phyloP scores from a whole-genome alignment of 2,329 filamentous ascomycete genomes.

The Lasiodiplodia citricola region DNA sequence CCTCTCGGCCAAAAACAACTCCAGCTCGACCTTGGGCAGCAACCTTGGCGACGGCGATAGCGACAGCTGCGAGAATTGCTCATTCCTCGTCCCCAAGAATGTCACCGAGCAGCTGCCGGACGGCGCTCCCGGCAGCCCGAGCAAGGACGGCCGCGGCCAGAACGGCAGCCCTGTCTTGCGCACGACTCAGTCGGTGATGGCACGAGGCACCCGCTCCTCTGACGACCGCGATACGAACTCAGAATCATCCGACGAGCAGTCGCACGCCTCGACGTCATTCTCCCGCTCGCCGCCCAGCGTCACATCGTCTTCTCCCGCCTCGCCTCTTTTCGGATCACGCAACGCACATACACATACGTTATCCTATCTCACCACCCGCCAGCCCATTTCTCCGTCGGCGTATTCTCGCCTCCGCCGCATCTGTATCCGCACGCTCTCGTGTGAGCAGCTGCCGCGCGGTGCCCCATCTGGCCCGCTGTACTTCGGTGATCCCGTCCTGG shows the following conservation, averaged over 20 bases:
- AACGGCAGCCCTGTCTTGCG: conserved; percentile 62
- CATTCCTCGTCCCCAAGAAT: conserved; percentile 59
- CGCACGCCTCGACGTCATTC: conserved; percentile 41
- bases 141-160: conserved; percentile 54
- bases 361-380: conserved; percentile 63
- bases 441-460: conserved; percentile 61
- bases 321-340: conserved; percentile 48
- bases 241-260: conserved; percentile 45
- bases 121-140: conserved; percentile 58
- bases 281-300: conserved; percentile 35
- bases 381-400: conserved; percentile 58
- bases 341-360: conserved; percentile 59
- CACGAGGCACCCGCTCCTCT: conserved; percentile 46
- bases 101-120: conserved; percentile 59
- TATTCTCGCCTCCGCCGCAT: conserved; percentile 63
- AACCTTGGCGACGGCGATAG: conserved; percentile 49
- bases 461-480: conserved; percentile 63
- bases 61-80: conserved; percentile 64
- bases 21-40: conserved; percentile 37
- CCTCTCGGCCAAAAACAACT: conserved; percentile 31
- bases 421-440: conserved; percentile 63
- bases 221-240: conserved; percentile 25
- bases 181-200: conserved; percentile 59
- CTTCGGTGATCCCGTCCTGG: conserved; percentile 61
- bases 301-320: conserved; percentile 45